A percentile compares a stretch with the other conserved stretches of the same genome.
Evolutionary conservation across 805 yeast genomes (phyloP).

Genomic region (Yamadazyma sp.): DNA sequence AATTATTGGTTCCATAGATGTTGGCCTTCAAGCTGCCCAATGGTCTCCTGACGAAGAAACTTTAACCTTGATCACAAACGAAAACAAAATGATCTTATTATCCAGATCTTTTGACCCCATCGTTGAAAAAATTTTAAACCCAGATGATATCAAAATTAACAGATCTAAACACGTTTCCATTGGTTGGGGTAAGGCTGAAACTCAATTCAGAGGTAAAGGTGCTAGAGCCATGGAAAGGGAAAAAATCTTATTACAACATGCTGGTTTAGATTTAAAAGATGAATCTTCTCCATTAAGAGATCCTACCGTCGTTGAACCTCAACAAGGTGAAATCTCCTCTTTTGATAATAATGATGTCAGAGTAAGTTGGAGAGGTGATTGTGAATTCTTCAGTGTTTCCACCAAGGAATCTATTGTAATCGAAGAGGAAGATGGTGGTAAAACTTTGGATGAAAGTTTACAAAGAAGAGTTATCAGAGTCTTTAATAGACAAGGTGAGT

Average conservation of each 20-base stretch:
- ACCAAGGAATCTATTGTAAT: slow-evolving; percentile 51
- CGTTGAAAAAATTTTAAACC: slow-evolving; percentile 55
- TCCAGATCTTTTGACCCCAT: slow-evolving; percentile 80
- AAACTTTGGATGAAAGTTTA: slow-evolving; percentile 20
- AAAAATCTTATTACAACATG: slow-evolving; percentile 50
- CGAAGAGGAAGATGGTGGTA: slow-evolving; percentile 28
- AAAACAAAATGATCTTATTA: slow-evolving; percentile 58
- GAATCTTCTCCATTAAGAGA: slow-evolving; percentile 59
- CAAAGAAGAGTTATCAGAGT: slow-evolving; percentile 79
- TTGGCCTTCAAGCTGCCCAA: slow-evolving; percentile 63
- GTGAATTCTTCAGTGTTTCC: slow-evolving; percentile 73
- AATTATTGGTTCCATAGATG: slow-evolving; percentile 82
- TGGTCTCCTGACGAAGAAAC: slow-evolving; percentile 96
- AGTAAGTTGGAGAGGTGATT: slow-evolving; percentile 95
- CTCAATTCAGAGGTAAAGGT: slow-evolving; percentile 95
- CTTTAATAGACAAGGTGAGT: slow-evolving; percentile 70
- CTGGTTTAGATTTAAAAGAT: slow-evolving; percentile 66
- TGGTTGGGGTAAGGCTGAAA: slow-evolving; percentile 98
- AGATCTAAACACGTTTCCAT: slow-evolving; percentile 84
- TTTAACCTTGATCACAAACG: slow-evolving; percentile 62
- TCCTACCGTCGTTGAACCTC: slow-evolving; percentile 80
- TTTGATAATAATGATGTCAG: slow-evolving; percentile 48
- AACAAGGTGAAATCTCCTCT: slow-evolving; percentile 59
- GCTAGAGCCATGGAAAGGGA: slow-evolving; percentile 76
- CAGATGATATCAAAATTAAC: slow-evolving; percentile 57